A percentile compares a stretch with the other conserved stretches of the same genome.
phyloP scores from a whole-genome alignment of 805 yeast genomes.

The Metschnikowia gruessii region DNA sequence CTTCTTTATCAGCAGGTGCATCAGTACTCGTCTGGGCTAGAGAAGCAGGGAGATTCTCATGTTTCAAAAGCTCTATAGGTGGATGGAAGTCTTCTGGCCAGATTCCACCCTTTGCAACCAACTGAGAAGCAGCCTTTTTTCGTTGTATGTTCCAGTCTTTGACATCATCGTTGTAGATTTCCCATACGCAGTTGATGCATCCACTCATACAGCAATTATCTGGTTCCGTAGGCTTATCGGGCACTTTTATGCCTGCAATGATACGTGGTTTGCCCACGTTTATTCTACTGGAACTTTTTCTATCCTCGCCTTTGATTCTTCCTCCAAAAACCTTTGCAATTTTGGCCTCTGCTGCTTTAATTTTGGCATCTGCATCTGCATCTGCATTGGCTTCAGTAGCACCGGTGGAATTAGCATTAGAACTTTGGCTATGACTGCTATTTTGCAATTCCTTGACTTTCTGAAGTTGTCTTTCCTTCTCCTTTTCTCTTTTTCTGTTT shows the following conservation, averaged over 20 bases:
- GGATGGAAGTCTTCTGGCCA: constrained; percentile 46
- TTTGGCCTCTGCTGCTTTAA: background rate
- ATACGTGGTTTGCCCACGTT: constrained; percentile 35
- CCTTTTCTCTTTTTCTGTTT: background rate
- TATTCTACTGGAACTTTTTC: constrained; percentile 38
- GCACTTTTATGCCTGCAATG: constrained; percentile 67
- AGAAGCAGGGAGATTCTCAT: constrained; percentile 38
- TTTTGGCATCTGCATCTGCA: too few species aligned
- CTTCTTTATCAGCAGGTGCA: constrained; percentile 16
- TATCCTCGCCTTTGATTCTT: constrained; percentile 50
- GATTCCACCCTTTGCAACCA: constrained; percentile 37
- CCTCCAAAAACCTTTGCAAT: constrained; percentile 42
- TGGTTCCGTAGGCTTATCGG: constrained; percentile 83
- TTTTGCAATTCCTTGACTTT: too few species aligned
- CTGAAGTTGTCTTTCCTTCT: background rate
- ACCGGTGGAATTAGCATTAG: too few species aligned
- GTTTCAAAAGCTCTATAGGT: constrained; percentile 31
- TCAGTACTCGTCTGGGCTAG: constrained; percentile 19
- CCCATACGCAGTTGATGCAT: constrained; percentile 97
- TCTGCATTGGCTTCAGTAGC: too few species aligned
- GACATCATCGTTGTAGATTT: constrained; percentile 80
- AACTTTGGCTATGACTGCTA: too few species aligned
- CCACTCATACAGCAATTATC: constrained; percentile 98
- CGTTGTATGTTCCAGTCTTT: constrained; percentile 73
- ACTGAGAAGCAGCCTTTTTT: constrained; percentile 49